Conservation (phyloP, 371 early-diverging fungal species). For the Mortierella sp. region DNA sequence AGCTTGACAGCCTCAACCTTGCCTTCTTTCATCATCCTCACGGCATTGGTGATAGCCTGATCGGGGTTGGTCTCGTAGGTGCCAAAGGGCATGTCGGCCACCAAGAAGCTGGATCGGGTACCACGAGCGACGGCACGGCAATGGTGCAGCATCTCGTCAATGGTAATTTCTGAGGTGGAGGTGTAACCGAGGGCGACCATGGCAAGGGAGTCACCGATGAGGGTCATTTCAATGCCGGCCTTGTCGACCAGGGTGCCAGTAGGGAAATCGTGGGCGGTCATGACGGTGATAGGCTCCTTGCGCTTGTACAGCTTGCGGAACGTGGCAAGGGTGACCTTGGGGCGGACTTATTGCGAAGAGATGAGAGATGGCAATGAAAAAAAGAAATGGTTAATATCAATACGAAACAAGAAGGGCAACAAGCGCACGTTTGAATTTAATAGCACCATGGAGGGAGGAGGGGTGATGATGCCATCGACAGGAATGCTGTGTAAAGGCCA, state of each 20-base stretch:
- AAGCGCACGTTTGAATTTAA: background rate
- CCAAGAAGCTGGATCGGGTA: conserved; percentile 78
- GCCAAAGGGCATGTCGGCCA: conserved; percentile 96
- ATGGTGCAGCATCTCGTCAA: conserved; percentile 98
- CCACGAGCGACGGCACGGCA: conserved; percentile 92
- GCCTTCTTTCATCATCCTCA: conserved; percentile 91
- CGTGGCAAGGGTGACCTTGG: conserved; percentile 89
- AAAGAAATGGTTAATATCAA: background rate
- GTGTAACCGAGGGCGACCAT: conserved; percentile 96
- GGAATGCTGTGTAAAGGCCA: conserved; percentile 1
- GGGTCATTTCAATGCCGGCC: conserved; percentile 86
- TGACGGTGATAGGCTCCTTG: conserved; percentile 83
- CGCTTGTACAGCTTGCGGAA: conserved; percentile 80
- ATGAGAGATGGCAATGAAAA: background rate
- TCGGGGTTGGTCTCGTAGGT: conserved; percentile 85
- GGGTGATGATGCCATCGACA: conserved; percentile 6
- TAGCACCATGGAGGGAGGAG: background rate
- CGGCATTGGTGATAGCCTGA: conserved; percentile 82
- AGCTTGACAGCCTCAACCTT: conserved; percentile 96
- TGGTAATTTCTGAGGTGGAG: conserved; percentile 86
- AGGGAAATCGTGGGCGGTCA: conserved; percentile 95
- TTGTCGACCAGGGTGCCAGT: conserved; percentile 88
- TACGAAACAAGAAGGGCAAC: background rate
- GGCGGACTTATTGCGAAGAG: conserved; percentile 57
- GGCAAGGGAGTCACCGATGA: conserved; percentile 97